These are phyloP conservation scores for Fusarium mangiferae DNA, from an alignment of 2,329 filamentous ascomycete species.

Conservation along the genomic window DNA sequence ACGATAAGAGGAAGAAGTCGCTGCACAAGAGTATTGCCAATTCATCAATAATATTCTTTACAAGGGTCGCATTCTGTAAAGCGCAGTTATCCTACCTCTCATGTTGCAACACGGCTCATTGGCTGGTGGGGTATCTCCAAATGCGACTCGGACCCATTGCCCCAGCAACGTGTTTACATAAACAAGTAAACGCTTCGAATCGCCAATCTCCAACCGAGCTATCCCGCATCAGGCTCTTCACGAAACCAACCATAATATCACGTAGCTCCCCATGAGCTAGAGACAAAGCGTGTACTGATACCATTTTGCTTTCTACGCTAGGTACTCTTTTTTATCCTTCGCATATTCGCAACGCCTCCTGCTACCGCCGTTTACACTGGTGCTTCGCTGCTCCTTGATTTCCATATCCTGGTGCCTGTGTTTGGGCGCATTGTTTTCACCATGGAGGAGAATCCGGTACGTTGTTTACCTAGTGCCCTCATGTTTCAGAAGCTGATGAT, in stretches of 20 bases:
- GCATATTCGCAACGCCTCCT: constrained; percentile 41
- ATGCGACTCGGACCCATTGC: constrained; percentile 14
- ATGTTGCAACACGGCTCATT: not conserved
- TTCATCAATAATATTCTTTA: not conserved
- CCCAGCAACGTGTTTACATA: constrained; percentile 36
- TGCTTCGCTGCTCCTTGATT: constrained; percentile 53
- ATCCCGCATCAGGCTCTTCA: constrained; percentile 33
- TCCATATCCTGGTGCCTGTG: constrained; percentile 43
- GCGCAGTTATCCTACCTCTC: not conserved
- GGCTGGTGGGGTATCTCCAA: constrained; percentile 9
- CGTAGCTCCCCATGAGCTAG: constrained; percentile 34
- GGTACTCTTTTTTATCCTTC: not conserved
- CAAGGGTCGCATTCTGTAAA: not conserved
- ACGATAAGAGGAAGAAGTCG: too few relatives aligned
- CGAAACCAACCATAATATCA: constrained; percentile 40
- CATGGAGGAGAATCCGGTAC: constrained; percentile 51
- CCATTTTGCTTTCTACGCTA: constrained; percentile 14
- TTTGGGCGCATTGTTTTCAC: constrained; percentile 37
- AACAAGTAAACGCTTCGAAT: constrained; percentile 41
- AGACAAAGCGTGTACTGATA: constrained; percentile 3
- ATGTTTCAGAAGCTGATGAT: constrained; percentile 8
- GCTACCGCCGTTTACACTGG: constrained; percentile 34
- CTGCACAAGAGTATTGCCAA: not conserved
- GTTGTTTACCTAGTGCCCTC: constrained; percentile 3
- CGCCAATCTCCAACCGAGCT: constrained; percentile 42